Base-by-base conservation (phyloP, 2,329 filamentous ascomycete species). In the Penicillium frequentans region DNA sequence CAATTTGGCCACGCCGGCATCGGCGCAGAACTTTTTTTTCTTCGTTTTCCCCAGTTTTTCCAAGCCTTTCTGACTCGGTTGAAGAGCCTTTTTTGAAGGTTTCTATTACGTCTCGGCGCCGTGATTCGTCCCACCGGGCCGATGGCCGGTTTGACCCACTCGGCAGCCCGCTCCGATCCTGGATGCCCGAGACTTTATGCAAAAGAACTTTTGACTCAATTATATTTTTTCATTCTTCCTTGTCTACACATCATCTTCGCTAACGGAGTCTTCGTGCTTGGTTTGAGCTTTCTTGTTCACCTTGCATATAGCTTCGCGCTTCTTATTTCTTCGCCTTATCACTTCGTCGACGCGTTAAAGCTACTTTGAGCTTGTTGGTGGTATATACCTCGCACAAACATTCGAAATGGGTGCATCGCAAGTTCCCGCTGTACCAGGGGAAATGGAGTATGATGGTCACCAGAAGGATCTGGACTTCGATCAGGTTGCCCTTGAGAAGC, bases 401-500 rank as follows among this genome's bases (percentile, higher is more conserved):
- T 35, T 42, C 14, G 14, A 23, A 42, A 62, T 63, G 53, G 60
- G 57, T 43, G 42, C 46, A 24, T 24, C 48, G 21, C 21, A 56
- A 23, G 31, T 16, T 11, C 26, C 52, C 33, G 27, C 19, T 42
- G 21, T 31, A 31, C 13, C 44, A 21, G 54, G 27, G 21, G 46
- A 53, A 16, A 16, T 56, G 57, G 57, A 59, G 5, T 21, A 27
- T 24, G 21, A 35, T 35, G 43, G 10, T 35, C 24, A 24, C 3
- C 45, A 14, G 26, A 52, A 45, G 23, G 24, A 45, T 13, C 8
- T 37, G 4, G 39, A 53, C 13, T 3, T 27, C n/a, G 45, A 49
- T 7, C 52, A 48, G 16, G 26, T 49, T 7, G 49, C 52, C 10
- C 39, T 44, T 29, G 66, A 70, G 52, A 68, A 68, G 45, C 44